Percentiles rank a stretch among this genome's conserved stretches.
phyloP scores from a whole-genome alignment of 257 asterid species.

The Schizonepeta tenuifolia region DNA sequence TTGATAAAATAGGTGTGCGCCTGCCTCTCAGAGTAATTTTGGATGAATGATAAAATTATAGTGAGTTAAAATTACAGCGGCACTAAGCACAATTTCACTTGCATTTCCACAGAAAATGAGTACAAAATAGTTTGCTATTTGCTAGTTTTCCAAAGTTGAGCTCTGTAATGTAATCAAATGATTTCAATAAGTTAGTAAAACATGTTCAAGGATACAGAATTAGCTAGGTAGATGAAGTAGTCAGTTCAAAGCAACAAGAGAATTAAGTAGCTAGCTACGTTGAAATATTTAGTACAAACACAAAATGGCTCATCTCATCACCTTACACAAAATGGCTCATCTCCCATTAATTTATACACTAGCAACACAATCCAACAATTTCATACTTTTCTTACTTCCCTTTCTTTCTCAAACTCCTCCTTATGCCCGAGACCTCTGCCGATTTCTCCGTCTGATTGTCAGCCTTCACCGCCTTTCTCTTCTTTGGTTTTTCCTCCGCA shows the following conservation, averaged over 20 bases:
- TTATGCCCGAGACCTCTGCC: constrained; percentile 36
- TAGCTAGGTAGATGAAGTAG: background rate
- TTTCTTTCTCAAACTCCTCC: constrained; percentile 52
- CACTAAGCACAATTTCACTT: too few species aligned
- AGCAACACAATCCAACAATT: background rate
- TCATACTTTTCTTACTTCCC: constrained; percentile 12
- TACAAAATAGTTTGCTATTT: background rate
- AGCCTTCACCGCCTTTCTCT: constrained; percentile 13
- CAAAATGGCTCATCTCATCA: background rate
- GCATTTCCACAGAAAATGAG: too few species aligned
- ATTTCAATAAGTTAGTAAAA: background rate
- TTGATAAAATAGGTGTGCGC: too few species aligned
- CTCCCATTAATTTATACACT: background rate
- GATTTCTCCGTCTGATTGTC: constrained; percentile 32
- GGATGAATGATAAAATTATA: too few species aligned
- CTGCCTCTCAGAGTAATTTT: too few species aligned
- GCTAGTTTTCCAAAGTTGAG: background rate
- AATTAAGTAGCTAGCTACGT: background rate
- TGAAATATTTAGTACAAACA: background rate
- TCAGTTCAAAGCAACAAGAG: background rate
- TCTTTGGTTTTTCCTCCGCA: constrained; percentile 11
- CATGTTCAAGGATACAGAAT: background rate
- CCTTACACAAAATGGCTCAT: background rate
- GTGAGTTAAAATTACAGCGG: too few species aligned
- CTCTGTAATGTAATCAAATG: too few species aligned